Evolutionary conservation across 2,329 filamentous ascomycete genomes (phyloP), one percentile per base, ranked within the genome.

Genomic region (Fusarium sp.): DNA sequence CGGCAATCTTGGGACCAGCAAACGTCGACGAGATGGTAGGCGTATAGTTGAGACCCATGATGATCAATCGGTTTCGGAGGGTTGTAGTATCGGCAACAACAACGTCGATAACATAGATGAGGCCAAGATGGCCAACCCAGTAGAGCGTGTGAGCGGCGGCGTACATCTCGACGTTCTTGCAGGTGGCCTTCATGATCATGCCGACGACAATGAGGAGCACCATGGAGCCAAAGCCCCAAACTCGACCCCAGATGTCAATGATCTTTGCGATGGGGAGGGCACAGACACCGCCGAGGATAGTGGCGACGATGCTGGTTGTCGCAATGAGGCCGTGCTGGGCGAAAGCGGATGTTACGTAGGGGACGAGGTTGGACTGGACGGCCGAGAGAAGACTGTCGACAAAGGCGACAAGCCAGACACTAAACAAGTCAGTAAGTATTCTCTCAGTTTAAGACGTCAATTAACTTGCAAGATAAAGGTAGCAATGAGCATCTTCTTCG

Each of bases 311-410:
- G 60, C 88, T 84, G 50, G 92, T 88, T 0, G 91, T 92, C 4
- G 91, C 89, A n/a, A 93, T 85, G 37, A 94, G 85, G 14, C 91
- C 92, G 78, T 93, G 92, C 58, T 87, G 85, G 43, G 85, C 84
- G 78, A 93, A 94, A 4, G 88, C 86, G 68, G 91, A 93, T 2
- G 92, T 93, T 34, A 92, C 89, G 81, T 91, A 93, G 37, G 90
- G 88, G 18, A 88, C 87, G 57, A 93, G 83, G 37, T 89, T 88
- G 60, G 85, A 76, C 58, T 85, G 80, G 64, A 85, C 79, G 35
- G 80, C 79, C 14, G 79, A 74, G 18, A 84, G 73, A 35, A 86
- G 77, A 25, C 77, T 76, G 66, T 84, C 82, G 67, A 82, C 78
- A 64, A 85, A 84, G 35, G 78, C 77, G 58, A 85, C 81, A 30